phyloP scores from a whole-genome alignment of 805 yeast genomes.

The Cyberlindnera maclurae region DNA sequence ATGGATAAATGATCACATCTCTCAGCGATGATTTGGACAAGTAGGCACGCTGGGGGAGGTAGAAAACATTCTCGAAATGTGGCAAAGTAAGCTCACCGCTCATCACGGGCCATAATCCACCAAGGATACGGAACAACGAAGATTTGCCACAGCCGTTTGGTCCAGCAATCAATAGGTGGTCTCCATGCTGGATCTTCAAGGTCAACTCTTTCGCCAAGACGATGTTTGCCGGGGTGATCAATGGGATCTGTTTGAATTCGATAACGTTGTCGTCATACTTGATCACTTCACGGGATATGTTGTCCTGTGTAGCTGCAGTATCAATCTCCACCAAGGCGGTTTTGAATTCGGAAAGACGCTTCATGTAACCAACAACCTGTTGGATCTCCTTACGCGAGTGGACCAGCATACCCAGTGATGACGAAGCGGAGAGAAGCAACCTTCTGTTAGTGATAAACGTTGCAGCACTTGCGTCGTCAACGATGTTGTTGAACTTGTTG shows the following conservation, averaged over 20 bases:
- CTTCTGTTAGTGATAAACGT: constrained; percentile 86
- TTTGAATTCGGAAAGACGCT: constrained; percentile 66
- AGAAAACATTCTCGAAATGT: constrained; percentile 60
- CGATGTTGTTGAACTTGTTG: constrained; percentile 33
- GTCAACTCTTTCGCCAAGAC: constrained; percentile 57
- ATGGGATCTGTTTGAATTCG: constrained; percentile 68
- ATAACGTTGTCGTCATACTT: constrained; percentile 51
- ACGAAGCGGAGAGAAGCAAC: constrained; percentile 74
- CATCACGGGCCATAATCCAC: constrained; percentile 88
- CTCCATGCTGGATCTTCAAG: constrained; percentile 72
- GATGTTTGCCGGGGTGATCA: constrained; percentile 80
- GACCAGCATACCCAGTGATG: constrained; percentile 80
- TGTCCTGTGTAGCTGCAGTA: constrained; percentile 17
- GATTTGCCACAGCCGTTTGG: constrained; percentile 97
- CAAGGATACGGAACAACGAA: constrained; percentile 80
- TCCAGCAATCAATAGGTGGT: constrained; percentile 84
- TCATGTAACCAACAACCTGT: constrained; percentile 75
- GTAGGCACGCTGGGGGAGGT: constrained; percentile 90
- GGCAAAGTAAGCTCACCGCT: constrained; percentile 56
- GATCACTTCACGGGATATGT: constrained; percentile 22
- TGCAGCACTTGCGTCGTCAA: constrained; percentile 53
- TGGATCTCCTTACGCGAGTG: constrained; percentile 79
- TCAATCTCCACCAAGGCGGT: constrained; percentile 49
- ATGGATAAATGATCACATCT: constrained; percentile 88
- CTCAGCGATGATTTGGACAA: constrained; percentile 57